Evolutionary conservation across 2,329 filamentous ascomycete genomes (phyloP), one percentile per base, ranked within the genome.

Genomic region (Didymella lethalis): DNA sequence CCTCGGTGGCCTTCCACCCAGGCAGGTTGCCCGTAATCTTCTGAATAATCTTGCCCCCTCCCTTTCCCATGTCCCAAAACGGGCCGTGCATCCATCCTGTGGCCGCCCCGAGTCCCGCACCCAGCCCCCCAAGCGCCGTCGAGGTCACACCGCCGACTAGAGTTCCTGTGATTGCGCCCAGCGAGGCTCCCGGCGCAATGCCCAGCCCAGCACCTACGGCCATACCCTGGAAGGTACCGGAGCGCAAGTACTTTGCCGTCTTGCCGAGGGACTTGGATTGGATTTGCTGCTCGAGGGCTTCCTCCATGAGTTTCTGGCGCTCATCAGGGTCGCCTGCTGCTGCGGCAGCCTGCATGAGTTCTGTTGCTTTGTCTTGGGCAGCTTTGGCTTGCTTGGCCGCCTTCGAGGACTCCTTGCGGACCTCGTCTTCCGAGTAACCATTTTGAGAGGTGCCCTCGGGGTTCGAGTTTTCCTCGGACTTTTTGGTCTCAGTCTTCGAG

Each of bases 211-310:
- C 62, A 11, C 67, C 67, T 23, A 65, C 59, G 7, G 65, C 64
- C 63, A 67, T 63, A n/a, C 67, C 67, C 23, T 69, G 67, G 26
- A 68, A 69, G 0, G 67, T 56, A 3, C 67, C 67, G 11, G 67
- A 69, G 25, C 64, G 65, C 18, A 68, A 54, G 52, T 69, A 69
- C 16, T 64, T 67, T 50, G 67, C 67, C n/a, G 67, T 68, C 40
- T 69, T 69, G 12, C 67, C 67, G 12, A 69, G 63, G 1, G 67
- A 68, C 41, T 68, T 65, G 4, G 67, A 66, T 51, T 68, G 64
- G 6, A 69, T 62, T 29, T 68, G 63, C 20, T 61, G 57, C 18
- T 69, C 61, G 16, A 66, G 60, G 14, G 67, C 65, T 57, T 67
- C 44, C 55, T 65, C 64, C 50, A 68, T 65, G n/a, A 69, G 31